Percentiles rank a stretch among this genome's conserved stretches.
These are phyloP conservation scores for Phytophthora hibernalis DNA, from an alignment of 352 stramenopile genomes.

Conservation along the genomic window DNA sequence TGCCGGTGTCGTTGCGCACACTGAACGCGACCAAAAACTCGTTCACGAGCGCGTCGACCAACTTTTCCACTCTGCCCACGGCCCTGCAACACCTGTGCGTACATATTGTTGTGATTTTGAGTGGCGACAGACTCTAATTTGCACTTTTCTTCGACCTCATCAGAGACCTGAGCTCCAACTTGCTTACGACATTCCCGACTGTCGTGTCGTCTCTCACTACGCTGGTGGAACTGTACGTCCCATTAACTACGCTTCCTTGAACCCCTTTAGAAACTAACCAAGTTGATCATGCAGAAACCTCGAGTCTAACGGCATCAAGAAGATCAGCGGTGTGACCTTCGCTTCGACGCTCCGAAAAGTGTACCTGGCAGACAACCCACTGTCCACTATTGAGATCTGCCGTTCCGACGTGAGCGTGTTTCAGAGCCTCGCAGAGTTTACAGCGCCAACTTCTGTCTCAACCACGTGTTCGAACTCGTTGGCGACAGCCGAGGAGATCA, in stretches of 20 bases:
- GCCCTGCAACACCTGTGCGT: slow-evolving; percentile 63
- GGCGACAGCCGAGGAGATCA: slow-evolving; percentile 35
- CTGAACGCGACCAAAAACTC: slow-evolving; percentile 67
- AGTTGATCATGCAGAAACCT: slow-evolving; percentile 51
- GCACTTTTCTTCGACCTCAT: neutral
- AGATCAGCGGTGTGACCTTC: slow-evolving; percentile 56
- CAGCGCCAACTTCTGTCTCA: slow-evolving; percentile 39
- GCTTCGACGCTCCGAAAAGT: slow-evolving; percentile 57
- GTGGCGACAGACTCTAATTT: neutral
- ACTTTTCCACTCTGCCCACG: slow-evolving; percentile 55
- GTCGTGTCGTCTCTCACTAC: slow-evolving; percentile 52
- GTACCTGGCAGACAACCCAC: slow-evolving; percentile 49
- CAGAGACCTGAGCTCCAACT: slow-evolving; percentile 71
- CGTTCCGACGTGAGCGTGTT: slow-evolving; percentile 54
- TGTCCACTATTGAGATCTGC: slow-evolving; percentile 60
- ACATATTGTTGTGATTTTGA: neutral
- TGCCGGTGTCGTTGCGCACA: slow-evolving; percentile 52
- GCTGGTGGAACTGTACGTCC: slow-evolving; percentile 63
- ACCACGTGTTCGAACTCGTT: slow-evolving; percentile 36
- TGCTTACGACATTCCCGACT: slow-evolving; percentile 53
- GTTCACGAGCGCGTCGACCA: slow-evolving; percentile 51
- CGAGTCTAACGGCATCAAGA: slow-evolving; percentile 58
- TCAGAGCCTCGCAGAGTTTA: slow-evolving; percentile 39
- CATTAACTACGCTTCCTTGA: neutral
- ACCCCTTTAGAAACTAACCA: slow-evolving; percentile 1